A percentile compares a stretch with the other conserved stretches of the same genome.
These are phyloP conservation scores for Xanthoconium stramineum DNA, from an alignment of 768 basidiomycete species.

Conservation along the genomic window DNA sequence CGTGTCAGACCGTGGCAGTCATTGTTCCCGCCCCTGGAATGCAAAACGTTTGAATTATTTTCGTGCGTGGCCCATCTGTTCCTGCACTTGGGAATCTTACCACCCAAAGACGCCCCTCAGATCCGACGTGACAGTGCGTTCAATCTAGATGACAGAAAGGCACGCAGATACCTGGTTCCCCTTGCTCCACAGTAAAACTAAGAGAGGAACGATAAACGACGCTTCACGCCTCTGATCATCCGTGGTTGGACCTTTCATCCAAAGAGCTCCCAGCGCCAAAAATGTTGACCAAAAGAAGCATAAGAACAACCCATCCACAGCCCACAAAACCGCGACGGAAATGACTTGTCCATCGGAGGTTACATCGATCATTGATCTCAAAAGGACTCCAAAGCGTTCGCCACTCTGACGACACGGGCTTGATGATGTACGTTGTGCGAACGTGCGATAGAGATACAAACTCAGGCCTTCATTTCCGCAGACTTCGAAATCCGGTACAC, in stretches of 20 bases:
- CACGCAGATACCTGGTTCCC: background rate
- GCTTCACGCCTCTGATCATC: background rate
- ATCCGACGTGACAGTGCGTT: conserved; percentile 1
- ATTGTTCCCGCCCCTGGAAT: conserved; percentile 4
- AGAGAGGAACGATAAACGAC: background rate
- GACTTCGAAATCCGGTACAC: conserved; percentile 23
- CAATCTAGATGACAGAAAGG: conserved; percentile 7
- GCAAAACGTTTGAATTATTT: background rate
- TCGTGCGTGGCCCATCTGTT: conserved; percentile 1
- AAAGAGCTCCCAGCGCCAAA: conserved; percentile 8
- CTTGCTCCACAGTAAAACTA: background rate
- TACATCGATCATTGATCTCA: conserved; percentile 23
- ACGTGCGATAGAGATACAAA: conserved; percentile 26
- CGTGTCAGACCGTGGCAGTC: conserved; percentile 1
- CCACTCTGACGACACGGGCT: conserved; percentile 14
- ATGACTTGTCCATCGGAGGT: conserved; percentile 12
- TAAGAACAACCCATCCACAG: conserved; percentile 1
- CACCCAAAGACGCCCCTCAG: background rate
- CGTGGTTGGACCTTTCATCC: conserved; percentile 4
- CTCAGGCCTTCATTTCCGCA: conserved; percentile 26
- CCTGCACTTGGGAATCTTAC: background rate
- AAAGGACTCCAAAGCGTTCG: background rate
- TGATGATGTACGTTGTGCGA: conserved; percentile 17
- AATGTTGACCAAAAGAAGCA: conserved; percentile 7
- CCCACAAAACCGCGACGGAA: conserved; percentile 21